These are phyloP conservation scores for Thoreauomyces humboldtii DNA, from an alignment of 192 early-diverging fungal genomes.

Conservation along the genomic window DNA sequence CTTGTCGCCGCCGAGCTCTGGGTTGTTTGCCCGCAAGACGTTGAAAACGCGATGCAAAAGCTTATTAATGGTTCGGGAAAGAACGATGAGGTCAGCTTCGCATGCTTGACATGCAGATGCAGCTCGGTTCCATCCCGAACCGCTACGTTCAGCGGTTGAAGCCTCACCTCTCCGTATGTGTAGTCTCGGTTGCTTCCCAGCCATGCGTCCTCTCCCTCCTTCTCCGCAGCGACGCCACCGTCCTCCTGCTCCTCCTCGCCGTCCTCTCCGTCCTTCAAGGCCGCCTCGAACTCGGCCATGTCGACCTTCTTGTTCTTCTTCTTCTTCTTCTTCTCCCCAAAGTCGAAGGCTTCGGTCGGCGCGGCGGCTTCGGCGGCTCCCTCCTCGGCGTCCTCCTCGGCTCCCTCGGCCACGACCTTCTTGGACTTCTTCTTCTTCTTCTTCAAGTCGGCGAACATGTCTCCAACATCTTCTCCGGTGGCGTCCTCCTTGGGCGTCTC, in stretches of 20 bases:
- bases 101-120: too few species aligned
- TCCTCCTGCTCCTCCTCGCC: constrained; percentile 24
- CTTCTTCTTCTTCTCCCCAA: constrained; percentile 80
- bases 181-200: constrained; percentile 88
- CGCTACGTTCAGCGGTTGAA: too few species aligned
- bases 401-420: constrained; percentile 38
- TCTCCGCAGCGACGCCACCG: constrained; percentile 8
- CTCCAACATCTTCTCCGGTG: constrained; percentile 27
- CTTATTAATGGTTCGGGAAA: constrained; percentile 35
- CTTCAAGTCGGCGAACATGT: constrained; percentile 76
- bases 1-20: constrained; percentile 89
- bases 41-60: constrained; percentile 87
- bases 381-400: constrained; percentile 30
- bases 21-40: constrained; percentile 89
- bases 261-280: constrained; percentile 37
- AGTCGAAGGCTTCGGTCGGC: constrained; percentile 48
- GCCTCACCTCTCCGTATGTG: constrained; percentile 78
- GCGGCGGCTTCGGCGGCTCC: constrained; percentile 41
- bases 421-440: constrained; percentile 83
- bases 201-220: constrained; percentile 64
- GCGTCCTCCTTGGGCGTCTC: neutral
- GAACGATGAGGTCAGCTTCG: neutral
- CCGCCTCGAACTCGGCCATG: constrained; percentile 76
- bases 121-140: too few species aligned
- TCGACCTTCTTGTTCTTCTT: constrained; percentile 70